Evolutionary conservation across 306 rosid species (phyloP), one percentile per base, ranked within the genome.

Genomic region (Rosa chinensis): DNA sequence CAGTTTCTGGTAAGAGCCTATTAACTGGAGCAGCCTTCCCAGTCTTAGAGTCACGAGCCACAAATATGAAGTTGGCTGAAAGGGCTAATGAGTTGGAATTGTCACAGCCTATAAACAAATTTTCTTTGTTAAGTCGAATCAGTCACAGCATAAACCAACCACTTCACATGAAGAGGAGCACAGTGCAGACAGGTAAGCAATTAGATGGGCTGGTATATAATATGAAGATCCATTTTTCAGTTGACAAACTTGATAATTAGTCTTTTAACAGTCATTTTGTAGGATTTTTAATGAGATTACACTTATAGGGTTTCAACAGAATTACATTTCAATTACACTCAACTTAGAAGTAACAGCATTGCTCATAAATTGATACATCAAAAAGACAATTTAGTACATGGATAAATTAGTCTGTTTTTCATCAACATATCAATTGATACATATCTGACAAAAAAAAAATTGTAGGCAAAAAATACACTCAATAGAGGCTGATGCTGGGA

Each of bases 11-110:
- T 2, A 80, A 81, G 62, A 93, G 82, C 58, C 93, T 91, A 79
- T 95, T 95, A 58, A 95, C 99, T 17, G 89, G 91, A 76, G 98
- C 94, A 80, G 98, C 96, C 86, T 93, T 95, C 73, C 90, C 94
- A 17, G 96, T 93, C 84, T 89, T 73, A 44, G 92, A 92, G 86
- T 95, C 99, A 43, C 97, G 97, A 5, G 99, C 99, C 82, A 95
- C 99, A 70, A 93, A 95, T 83, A 89, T 95, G 91, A 95, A 95
- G 85, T 95, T 93, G 68, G 99, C 98, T 55, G 98, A 89, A 25
- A 95, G 86, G 71, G 88, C 93, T 53, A 87, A 85, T 11, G 77
- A 77, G 63, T 93, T 91, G 71, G 92, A 81, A 53, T 67, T 71
- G 69, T 81, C 85, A 72, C 76, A 81, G 71, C 75, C 81, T 83